phyloP scores from a whole-genome alignment of 176 grass and related monocot species.

The Secale cereale region DNA sequence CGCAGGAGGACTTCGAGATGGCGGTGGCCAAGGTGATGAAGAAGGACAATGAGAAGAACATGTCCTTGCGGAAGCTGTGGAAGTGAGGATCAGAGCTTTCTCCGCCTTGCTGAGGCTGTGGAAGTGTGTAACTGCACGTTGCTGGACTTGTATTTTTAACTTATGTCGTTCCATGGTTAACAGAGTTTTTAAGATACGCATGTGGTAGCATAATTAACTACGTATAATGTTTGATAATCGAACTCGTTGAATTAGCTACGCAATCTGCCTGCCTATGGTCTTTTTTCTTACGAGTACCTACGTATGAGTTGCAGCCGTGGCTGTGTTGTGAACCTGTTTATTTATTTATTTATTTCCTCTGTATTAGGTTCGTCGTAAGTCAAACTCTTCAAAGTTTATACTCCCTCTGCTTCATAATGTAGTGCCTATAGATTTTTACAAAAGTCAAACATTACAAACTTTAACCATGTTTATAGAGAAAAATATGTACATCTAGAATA shows the following conservation, averaged over 20 bases:
- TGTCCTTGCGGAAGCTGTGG: conserved; percentile 91
- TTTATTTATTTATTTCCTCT: too few relatives aligned
- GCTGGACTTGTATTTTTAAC: conserved; percentile 8
- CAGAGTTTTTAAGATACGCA: background rate
- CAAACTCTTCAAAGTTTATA: too few relatives aligned
- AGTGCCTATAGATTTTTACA: too few relatives aligned
- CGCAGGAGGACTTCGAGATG: conserved; percentile 95
- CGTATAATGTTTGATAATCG: conserved; percentile 24
- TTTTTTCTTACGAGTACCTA: background rate
- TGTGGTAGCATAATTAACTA: conserved; percentile 19
- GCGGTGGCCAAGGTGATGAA: conserved; percentile 95
- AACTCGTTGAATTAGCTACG: background rate
- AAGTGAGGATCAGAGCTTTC: conserved; percentile 49
- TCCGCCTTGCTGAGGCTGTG: background rate
- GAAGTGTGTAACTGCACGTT: conserved; percentile 27
- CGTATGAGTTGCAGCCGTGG: background rate
- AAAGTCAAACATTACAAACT: too few relatives aligned
- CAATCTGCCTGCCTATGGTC: background rate
- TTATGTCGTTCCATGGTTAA: conserved; percentile 2
- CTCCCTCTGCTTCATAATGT: too few relatives aligned
- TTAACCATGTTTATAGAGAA: too few relatives aligned
- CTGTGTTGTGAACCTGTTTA: background rate
- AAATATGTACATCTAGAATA: too few relatives aligned
- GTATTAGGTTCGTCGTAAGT: too few relatives aligned
- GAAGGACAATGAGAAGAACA: conserved; percentile 96